A percentile compares a stretch with the other conserved stretches of the same genome.
These are phyloP conservation scores for Talaromyces sp. DNA, from an alignment of 2,329 filamentous ascomycete species.

Conservation along the genomic window DNA sequence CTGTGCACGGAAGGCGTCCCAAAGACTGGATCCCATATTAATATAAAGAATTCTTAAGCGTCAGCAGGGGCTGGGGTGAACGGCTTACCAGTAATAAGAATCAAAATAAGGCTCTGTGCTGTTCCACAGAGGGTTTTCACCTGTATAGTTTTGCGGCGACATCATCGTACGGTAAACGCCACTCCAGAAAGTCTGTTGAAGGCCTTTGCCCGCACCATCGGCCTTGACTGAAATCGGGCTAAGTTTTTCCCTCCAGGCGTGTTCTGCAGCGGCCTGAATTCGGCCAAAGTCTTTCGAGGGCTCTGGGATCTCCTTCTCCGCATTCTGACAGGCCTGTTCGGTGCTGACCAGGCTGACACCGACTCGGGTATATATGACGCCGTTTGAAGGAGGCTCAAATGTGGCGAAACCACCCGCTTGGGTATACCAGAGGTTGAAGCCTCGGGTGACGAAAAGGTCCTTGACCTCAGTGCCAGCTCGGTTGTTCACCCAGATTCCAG, in stretches of 20 bases:
- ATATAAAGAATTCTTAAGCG: not conserved
- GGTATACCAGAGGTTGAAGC: conserved; percentile 49
- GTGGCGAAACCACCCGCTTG: conserved; percentile 60
- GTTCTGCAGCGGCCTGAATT: conserved; percentile 30
- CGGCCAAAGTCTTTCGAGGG: conserved; percentile 42
- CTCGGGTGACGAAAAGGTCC: conserved; percentile 50
- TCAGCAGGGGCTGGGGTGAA: not conserved
- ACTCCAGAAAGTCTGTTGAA: conserved; percentile 58
- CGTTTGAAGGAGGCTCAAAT: conserved; percentile 47
- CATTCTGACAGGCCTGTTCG: conserved; percentile 61
- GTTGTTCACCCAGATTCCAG: conserved; percentile 58
- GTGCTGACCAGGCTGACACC: conserved; percentile 64
- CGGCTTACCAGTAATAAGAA: conserved; percentile 62
- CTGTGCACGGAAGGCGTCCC: conserved; percentile 66
- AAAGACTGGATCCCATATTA: conserved; percentile 43
- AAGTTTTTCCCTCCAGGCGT: conserved; percentile 53
- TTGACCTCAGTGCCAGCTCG: conserved; percentile 51
- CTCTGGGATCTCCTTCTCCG: conserved; percentile 58
- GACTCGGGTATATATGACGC: conserved; percentile 56
- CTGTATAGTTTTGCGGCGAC: conserved; percentile 68
- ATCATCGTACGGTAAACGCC: conserved; percentile 67
- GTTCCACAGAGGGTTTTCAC: conserved; percentile 64
- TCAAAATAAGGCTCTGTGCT: conserved; percentile 66
- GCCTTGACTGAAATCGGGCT: conserved; percentile 50
- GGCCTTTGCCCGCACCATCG: conserved; percentile 45